A percentile compares a stretch with the other conserved stretches of the same genome.
Conservation (phyloP, 2,329 filamentous ascomycete species). For the Epichloe sp. region DNA sequence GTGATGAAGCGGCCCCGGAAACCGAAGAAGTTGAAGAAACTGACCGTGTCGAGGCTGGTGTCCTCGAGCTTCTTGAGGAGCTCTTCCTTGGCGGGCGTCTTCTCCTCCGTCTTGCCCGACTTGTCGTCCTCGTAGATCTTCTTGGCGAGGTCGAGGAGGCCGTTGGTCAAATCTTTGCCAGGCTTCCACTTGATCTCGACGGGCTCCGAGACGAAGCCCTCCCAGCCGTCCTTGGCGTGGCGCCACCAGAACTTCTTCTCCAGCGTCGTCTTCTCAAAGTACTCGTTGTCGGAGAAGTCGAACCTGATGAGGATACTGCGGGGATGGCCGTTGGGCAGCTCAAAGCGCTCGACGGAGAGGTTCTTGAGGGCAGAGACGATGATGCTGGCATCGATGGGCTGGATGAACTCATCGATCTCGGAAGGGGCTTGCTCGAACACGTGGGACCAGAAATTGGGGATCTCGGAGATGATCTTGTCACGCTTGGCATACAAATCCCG, state of each 20-base stretch:
- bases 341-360: conserved; percentile 67
- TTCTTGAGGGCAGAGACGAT: conserved; percentile 55
- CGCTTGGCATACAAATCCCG: conserved; percentile 66
- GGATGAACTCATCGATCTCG: conserved; percentile 80
- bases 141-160: conserved; percentile 61
- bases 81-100: conserved; percentile 34
- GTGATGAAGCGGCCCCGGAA: conserved; percentile 59
- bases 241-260: conserved; percentile 92
- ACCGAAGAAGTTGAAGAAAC: conserved; percentile 86
- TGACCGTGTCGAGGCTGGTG: conserved; percentile 50
- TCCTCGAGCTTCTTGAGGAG: conserved; percentile 43
- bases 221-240: conserved; percentile 52
- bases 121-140: conserved; percentile 51
- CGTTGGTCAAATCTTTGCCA: conserved; percentile 69
- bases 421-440: conserved; percentile 78
- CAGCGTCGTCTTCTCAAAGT: conserved; percentile 63
- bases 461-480: conserved; percentile 52
- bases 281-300: conserved; percentile 68
- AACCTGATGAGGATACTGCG: conserved; percentile 67
- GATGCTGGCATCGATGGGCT: conserved; percentile 63
- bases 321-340: conserved; percentile 65
- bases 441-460: conserved; percentile 88
- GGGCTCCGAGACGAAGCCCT: conserved; percentile 75
- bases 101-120: conserved; percentile 27
- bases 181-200: conserved; percentile 77